Percentiles rank a stretch among this genome's conserved stretches.
phyloP scores from a whole-genome alignment of 2,329 filamentous ascomycete species.

The Diaporthe aspalathi region DNA sequence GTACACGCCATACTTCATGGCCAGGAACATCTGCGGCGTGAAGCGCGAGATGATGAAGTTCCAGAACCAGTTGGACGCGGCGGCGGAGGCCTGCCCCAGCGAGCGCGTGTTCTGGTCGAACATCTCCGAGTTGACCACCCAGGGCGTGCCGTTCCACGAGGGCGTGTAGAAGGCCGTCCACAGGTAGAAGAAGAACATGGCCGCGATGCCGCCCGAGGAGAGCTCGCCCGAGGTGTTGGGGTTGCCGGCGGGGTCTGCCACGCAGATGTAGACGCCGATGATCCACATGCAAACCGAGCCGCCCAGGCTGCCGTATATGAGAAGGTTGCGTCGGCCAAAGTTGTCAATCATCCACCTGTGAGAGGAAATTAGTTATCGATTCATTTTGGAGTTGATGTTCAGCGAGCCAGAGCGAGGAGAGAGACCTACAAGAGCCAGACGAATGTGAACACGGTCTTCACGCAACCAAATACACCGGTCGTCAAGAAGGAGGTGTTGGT shows the following conservation, averaged over 20 bases:
- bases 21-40: slow-evolving; percentile 72
- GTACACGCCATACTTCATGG: slow-evolving; percentile 73
- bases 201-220: slow-evolving; percentile 62
- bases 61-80: slow-evolving; percentile 78
- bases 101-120: slow-evolving; percentile 77
- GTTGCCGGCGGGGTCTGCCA: slow-evolving; percentile 54
- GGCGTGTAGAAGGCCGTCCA: slow-evolving; percentile 80
- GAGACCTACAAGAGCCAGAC: slow-evolving; percentile 77
- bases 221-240: slow-evolving; percentile 45
- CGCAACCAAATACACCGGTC: slow-evolving; percentile 81
- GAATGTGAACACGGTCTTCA: slow-evolving; percentile 77
- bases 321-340: slow-evolving; percentile 64
- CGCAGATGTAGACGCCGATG: slow-evolving; percentile 70
- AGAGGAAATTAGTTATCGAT: slow-evolving; percentile 39
- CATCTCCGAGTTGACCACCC: slow-evolving; percentile 82
- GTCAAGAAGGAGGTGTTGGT: slow-evolving; percentile 63
- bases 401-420: slow-evolving; percentile 61
- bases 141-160: slow-evolving; percentile 79
- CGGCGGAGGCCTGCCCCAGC: slow-evolving; percentile 77
- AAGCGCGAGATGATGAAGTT: slow-evolving; percentile 78
- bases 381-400: slow-evolving; percentile 56
- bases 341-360: slow-evolving; percentile 71
- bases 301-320: slow-evolving; percentile 70
- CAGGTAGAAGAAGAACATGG: slow-evolving; percentile 79
- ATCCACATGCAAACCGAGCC: slow-evolving; percentile 75